A percentile compares a stretch with the other conserved stretches of the same genome.
phyloP scores from a whole-genome alignment of 2,329 filamentous ascomycete species.

The Epicoccum nigrum region DNA sequence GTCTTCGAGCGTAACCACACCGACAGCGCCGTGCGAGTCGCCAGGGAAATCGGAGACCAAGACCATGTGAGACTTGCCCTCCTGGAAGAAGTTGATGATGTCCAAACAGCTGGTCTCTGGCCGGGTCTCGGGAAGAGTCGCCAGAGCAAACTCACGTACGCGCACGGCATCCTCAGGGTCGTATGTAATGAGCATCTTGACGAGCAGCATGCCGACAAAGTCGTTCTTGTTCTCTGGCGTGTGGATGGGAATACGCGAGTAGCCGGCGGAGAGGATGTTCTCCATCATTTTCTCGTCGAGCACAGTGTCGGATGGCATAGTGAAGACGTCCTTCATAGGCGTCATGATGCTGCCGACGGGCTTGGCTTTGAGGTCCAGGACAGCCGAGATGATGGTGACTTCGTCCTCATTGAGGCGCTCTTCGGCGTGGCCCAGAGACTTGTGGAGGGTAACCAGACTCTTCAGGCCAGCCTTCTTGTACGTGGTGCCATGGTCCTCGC shows the following conservation, averaged over 20 bases:
- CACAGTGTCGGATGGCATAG: conserved; percentile 92
- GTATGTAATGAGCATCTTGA: conserved; percentile 99
- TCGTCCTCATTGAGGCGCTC: conserved; percentile 96
- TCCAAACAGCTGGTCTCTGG: conserved; percentile 96
- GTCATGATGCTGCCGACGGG: conserved; percentile 97
- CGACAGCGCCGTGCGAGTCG: conserved; percentile 87
- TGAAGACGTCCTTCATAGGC: conserved; percentile 96
- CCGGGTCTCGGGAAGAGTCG: conserved; percentile 91
- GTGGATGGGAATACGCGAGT: conserved; percentile 94
- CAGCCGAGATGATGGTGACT: conserved; percentile 97
- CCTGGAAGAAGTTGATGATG: conserved; percentile 99
- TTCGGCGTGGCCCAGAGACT: conserved; percentile 80
- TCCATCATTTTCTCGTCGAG: conserved; percentile 95
- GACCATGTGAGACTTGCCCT: conserved; percentile 99
- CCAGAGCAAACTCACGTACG: conserved; percentile 88
- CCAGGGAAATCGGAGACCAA: conserved; percentile 89
- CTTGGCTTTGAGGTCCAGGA: conserved; percentile 95
- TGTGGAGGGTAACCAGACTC: conserved; percentile 92
- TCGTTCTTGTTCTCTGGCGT: conserved; percentile 81
- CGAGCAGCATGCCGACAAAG: conserved; percentile 96
- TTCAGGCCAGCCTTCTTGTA: conserved; percentile 99
- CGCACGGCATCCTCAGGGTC: conserved; percentile 90
- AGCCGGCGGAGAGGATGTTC: conserved; percentile 87
- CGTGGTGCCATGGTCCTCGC: conserved; percentile 91
- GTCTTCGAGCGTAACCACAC: conserved; percentile 94